Evolutionary conservation across 2,329 filamentous ascomycete genomes (phyloP).

Genomic region (Sporothrix luriei): DNA sequence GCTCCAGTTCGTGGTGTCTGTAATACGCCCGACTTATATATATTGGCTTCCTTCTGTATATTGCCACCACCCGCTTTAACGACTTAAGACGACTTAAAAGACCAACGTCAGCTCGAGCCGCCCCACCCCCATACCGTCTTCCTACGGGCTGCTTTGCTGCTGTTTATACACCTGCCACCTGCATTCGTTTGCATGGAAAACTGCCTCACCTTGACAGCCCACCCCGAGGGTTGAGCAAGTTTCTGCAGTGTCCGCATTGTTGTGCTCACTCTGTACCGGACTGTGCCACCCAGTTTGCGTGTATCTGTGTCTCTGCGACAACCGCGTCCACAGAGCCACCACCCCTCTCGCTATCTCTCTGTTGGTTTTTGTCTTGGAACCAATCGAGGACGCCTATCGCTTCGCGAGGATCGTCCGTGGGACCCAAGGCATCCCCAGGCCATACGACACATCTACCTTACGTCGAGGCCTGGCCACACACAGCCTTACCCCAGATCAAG

Average conservation of each 20-base stretch:
- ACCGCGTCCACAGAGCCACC: background rate
- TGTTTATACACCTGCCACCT: constrained; percentile 22
- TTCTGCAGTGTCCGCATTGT: constrained; percentile 26
- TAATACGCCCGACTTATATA: constrained; percentile 23
- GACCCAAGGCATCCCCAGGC: background rate
- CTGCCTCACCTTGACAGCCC: constrained; percentile 28
- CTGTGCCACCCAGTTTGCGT: background rate
- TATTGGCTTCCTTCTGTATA: constrained; percentile 24
- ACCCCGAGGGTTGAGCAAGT: constrained; percentile 30
- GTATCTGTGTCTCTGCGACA: background rate
- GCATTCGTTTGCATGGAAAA: constrained; percentile 26
- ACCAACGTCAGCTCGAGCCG: constrained; percentile 2
- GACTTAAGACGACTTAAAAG: constrained; percentile 1
- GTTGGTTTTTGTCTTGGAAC: background rate
- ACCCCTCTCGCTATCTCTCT: background rate
- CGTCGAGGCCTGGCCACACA: constrained; percentile 1
- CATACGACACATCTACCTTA: too few species aligned
- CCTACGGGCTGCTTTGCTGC: background rate
- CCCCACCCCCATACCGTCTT: background rate
- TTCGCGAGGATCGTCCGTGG: background rate
- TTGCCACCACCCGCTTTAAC: constrained; percentile 13
- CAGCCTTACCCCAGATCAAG: constrained; percentile 20
- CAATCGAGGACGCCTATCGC: constrained; percentile 1
- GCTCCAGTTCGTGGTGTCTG: background rate
- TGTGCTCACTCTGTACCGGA: background rate